Base-by-base conservation (phyloP, 371 early-diverging fungal species). In the Lichtheimia ornata region DNA sequence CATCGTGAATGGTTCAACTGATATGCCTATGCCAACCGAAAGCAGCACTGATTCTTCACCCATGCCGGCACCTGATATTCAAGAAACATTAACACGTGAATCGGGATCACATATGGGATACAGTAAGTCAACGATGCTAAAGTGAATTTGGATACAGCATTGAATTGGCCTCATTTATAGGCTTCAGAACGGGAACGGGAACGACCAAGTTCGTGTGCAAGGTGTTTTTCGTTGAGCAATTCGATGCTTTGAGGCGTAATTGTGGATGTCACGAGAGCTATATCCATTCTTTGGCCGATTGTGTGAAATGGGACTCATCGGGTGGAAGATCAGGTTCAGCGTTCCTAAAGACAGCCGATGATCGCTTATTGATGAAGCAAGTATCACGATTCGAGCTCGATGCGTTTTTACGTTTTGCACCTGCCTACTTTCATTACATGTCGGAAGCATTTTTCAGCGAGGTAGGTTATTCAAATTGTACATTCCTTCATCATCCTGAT, bases 321-420 rank as follows among this genome's bases (percentile, higher is more conserved):
- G 99, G 99, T 4, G 99, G 99, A 25, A 96, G 96, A 72, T 94
- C 94, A 0, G 94, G 96, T 15, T 90, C 94, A 1, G 86, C 88
- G 3, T 98, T 98, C 61, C 64, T 97, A 50, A 96, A 96, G 71
- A 97, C 97, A 0, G 4, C 63, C 74, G 98, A 98, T 74, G 92
- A 96, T 69, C 90, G 97, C 50, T 83, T 96, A 24, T 84, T 98
- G 53, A 89, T 97, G 82, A 98, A 98, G 73, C 92, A 97, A 72
- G 85, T 97, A 60, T 89, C 89, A 15, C 87, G 84, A 50, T 84
- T 88, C 14, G 99, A 98, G 65, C 70, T 94, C 58, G 96, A 95
- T 62, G 95, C 97, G 0, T 90, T 98, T 62, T 72, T 92, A 41
- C 84, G 89, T 59, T 97, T 97, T 83, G 97, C 99, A 2, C 96